Percentiles rank a stretch among this genome's conserved stretches.
phyloP scores from a whole-genome alignment of 495 filamentous ascomycete species.

The Collariella sp. region DNA sequence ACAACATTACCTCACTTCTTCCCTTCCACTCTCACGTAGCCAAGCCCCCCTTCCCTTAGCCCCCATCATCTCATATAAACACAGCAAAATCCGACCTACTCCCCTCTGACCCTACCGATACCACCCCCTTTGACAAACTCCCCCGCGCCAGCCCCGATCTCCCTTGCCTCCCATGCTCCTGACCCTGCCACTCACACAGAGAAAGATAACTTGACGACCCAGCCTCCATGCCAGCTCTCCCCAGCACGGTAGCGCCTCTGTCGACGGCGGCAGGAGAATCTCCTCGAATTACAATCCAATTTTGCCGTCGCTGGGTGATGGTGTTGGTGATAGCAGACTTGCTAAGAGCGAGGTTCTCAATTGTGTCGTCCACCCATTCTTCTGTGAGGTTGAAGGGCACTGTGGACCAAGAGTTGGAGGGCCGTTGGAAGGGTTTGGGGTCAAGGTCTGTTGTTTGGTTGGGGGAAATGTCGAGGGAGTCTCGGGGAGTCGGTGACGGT shows the following conservation, averaged over 20 bases:
- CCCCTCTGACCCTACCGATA: conserved; percentile 1
- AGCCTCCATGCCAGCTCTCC: too few species aligned
- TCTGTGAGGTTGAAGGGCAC: neutral
- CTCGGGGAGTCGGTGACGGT: too few species aligned
- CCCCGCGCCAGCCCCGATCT: neutral
- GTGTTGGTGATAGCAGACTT: neutral
- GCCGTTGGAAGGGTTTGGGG: neutral
- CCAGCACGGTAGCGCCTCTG: too few species aligned
- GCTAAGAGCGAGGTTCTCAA: conserved; percentile 6
- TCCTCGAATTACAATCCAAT: conserved; percentile 16
- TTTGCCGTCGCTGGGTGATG: conserved; percentile 3
- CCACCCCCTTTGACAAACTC: conserved; percentile 7
- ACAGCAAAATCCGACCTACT: conserved; percentile 19
- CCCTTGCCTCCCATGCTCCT: neutral
- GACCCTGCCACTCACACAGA: too few species aligned
- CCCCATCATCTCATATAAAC: conserved; percentile 24
- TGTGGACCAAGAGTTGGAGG: neutral
- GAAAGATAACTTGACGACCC: too few species aligned
- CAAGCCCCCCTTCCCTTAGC: too few species aligned
- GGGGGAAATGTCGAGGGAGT: too few species aligned
- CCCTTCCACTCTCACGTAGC: too few species aligned
- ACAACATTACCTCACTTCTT: too few species aligned
- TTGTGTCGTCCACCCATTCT: neutral
- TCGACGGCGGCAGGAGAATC: too few species aligned
- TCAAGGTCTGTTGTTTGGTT: too few species aligned